Conservation (phyloP, 352 stramenopile species). For the Poterioochromonas sp. region DNA sequence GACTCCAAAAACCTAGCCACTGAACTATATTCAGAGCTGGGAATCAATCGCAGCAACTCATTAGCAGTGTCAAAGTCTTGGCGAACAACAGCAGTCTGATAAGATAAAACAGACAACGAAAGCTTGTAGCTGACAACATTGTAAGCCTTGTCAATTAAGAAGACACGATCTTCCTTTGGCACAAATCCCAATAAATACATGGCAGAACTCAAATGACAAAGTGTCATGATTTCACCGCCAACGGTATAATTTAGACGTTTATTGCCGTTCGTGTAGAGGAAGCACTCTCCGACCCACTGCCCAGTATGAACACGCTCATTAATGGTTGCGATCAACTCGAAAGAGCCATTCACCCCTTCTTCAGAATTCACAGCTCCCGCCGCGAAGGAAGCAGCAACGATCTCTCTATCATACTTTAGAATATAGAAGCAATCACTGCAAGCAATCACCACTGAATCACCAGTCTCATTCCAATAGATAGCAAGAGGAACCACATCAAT, state of each 20-base stretch:
- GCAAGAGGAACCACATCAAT: constrained; percentile 93
- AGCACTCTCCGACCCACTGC: constrained; percentile 98
- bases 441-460: constrained; percentile 87
- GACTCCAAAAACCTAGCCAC: constrained; percentile 90
- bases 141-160: constrained; percentile 94
- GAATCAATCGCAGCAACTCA: constrained; percentile 86
- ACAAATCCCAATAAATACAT: constrained; percentile 97
- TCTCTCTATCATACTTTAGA: constrained; percentile 78
- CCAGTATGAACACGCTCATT: constrained; percentile 75
- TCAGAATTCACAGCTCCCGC: constrained; percentile 71
- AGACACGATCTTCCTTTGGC: constrained; percentile 93
- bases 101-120: constrained; percentile 89
- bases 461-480: constrained; percentile 93
- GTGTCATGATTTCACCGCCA: constrained; percentile 96
- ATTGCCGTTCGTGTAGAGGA: constrained; percentile 92
- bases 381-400: constrained; percentile 72
- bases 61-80: constrained; percentile 96
- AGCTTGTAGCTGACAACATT: constrained; percentile 75
- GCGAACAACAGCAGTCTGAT: constrained; percentile 94
- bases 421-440: constrained; percentile 91
- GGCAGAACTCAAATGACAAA: constrained; percentile 85
- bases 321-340: constrained; percentile 95
- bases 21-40: constrained; percentile 68
- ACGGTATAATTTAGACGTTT: constrained; percentile 96
- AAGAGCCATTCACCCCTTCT: constrained; percentile 90